Percentiles rank a stretch among this genome's conserved stretches.
phyloP scores from a whole-genome alignment of 1,139 yeast genomes.

The Meyerozyma sp. region DNA sequence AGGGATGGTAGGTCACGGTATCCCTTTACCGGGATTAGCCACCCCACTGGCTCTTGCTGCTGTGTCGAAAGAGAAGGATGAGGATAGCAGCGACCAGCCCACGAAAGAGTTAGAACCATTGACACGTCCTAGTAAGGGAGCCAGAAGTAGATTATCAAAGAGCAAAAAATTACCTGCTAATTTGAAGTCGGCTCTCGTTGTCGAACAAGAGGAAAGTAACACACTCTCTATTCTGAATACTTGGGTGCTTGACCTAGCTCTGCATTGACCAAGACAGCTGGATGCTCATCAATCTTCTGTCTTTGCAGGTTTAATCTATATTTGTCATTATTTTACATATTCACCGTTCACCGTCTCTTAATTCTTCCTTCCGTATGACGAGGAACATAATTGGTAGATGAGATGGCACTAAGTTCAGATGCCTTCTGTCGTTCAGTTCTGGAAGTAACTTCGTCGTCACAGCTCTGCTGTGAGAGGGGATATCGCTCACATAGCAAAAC shows the following conservation, averaged over 20 bases:
- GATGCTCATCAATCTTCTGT: background rate
- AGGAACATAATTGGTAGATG: background rate
- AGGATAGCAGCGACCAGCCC: background rate
- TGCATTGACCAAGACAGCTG: background rate
- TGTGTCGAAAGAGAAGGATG: background rate
- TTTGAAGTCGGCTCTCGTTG: background rate
- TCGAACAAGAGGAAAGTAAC: background rate
- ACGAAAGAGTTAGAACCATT: background rate
- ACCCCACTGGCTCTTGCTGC: conserved; percentile 14
- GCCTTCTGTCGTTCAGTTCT: too few relatives aligned
- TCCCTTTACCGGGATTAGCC: conserved; percentile 64
- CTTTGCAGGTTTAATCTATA: background rate
- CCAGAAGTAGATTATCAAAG: background rate
- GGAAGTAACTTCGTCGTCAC: too few relatives aligned
- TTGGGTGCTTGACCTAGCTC: background rate
- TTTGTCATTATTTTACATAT: background rate
- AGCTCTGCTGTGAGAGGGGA: background rate
- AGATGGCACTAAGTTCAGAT: too few relatives aligned
- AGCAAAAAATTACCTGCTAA: background rate
- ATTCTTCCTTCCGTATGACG: background rate
- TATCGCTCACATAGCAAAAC: background rate
- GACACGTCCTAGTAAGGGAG: background rate
- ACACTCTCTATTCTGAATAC: background rate
- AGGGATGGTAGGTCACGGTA: conserved; percentile 50
- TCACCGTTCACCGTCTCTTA: background rate